Evolutionary conservation across 2,329 filamentous ascomycete species (phyloP), one percentile per base, ranked within the genome.

Genomic region (Neofusicoccum laricinum): DNA sequence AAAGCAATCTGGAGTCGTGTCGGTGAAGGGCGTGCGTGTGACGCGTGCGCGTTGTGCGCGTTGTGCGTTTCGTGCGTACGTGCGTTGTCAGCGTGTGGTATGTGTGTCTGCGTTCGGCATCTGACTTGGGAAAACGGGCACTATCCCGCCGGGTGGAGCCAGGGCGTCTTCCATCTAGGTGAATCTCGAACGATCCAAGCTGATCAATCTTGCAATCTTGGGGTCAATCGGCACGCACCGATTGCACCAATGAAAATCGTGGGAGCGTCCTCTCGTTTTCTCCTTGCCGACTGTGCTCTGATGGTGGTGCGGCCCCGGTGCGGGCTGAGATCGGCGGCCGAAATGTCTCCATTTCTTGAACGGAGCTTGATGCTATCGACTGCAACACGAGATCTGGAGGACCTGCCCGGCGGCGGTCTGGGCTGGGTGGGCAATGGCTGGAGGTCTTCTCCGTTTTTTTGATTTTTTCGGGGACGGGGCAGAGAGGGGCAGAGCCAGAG

Each of bases 171-270:
- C 58, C 58, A 49, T 50, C 17, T 50, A 50, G 32, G 45, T 61
- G 58, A 49, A 61, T 61, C 58, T 61, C 41, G 58, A 50, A 61
- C 41, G 45, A 49, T 61, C 45, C 45, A 41, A 30, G 43, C 17
- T 41, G 58, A 61, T 61, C 53, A 58, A 45, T 43, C 53, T 48
- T 10, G 50, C 32, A 55, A 55, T 55, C 50, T 40, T 55, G 50
- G 15, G 8, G n/a, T 34, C 41, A 36, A 48, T 48, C 57, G 43
- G 57, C 57, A 58, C n/a, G 32, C 19, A 19, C 12, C 21, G 25
- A 32, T n/a, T 21, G 40, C 53, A 25, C 55, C 55, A 59, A 59
- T 59, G 25, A 36, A 21, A 59, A 32, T 5, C 40, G 4, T 32
- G 11, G 2, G 55, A 46, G 55, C 46, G 55, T 59, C 36, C 55